These are phyloP conservation scores for Trichophyton rubrum DNA, from an alignment of 2,329 filamentous ascomycete genomes.

Conservation along the genomic window DNA sequence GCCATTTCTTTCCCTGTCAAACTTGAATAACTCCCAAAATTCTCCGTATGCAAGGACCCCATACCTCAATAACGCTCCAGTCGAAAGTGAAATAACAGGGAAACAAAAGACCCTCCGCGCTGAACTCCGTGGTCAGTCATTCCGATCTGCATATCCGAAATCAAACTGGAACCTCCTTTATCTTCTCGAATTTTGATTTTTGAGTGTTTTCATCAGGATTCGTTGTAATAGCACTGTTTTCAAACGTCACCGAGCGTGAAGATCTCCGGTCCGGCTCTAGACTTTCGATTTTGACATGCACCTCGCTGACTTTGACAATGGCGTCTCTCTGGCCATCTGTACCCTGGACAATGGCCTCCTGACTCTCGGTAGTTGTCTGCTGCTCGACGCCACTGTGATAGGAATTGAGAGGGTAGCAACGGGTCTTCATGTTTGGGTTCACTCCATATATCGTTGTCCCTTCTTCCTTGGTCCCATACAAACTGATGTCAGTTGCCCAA, in stretches of 20 bases:
- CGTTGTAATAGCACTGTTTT: background rate
- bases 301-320: conserved; percentile 4
- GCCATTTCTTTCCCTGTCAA: too few species aligned
- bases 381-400: background rate
- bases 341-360: conserved; percentile 5
- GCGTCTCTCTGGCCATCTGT: background rate
- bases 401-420: background rate
- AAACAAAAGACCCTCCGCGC: too few species aligned
- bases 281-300: conserved; percentile 4
- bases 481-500: background rate
- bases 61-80: too few species aligned
- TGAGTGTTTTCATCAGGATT: background rate
- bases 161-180: background rate
- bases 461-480: background rate
- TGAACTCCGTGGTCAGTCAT: too few species aligned
- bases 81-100: too few species aligned
- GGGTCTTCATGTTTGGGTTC: background rate
- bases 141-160: background rate
- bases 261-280: background rate
- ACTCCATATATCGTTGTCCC: background rate
- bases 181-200: background rate
- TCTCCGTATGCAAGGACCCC: too few species aligned
- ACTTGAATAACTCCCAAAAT: too few species aligned
- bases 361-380: background rate
- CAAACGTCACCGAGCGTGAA: background rate